phyloP scores from a whole-genome alignment of 306 rosid genomes.

The Acacia melanoxylon region DNA sequence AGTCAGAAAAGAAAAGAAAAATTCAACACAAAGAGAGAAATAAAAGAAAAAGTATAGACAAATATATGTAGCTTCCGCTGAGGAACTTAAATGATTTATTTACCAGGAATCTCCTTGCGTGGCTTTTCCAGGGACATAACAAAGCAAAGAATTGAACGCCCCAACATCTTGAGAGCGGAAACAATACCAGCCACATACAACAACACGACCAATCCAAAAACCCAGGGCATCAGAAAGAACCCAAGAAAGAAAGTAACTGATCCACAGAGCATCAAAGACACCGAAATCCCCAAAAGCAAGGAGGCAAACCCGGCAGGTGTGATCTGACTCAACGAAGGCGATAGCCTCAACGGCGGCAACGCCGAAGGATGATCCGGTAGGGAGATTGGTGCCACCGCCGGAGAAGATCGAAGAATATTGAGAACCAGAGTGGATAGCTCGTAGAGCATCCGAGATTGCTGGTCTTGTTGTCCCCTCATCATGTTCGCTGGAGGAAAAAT shows the following conservation, averaged over 20 bases:
- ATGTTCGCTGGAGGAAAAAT: constrained; percentile 6
- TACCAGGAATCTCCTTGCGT: constrained; percentile 70
- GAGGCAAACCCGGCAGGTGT: constrained; percentile 85
- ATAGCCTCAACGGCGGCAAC: constrained; percentile 18
- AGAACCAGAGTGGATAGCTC: constrained; percentile 73
- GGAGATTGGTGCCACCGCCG: constrained; percentile 41
- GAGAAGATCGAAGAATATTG: constrained; percentile 70
- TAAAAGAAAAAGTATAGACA: neutral
- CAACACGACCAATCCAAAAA: constrained; percentile 70
- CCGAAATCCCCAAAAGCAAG: constrained; percentile 74
- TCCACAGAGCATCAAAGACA: constrained; percentile 91
- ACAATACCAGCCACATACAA: constrained; percentile 74
- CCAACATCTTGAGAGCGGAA: constrained; percentile 60
- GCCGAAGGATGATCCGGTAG: constrained; percentile 39
- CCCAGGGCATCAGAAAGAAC: constrained; percentile 93
- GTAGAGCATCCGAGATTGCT: constrained; percentile 56
- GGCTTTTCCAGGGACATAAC: constrained; percentile 48
- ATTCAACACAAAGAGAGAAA: too few relatives aligned
- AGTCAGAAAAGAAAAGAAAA: neutral
- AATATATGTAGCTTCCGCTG: neutral
- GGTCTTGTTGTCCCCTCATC: constrained; percentile 60
- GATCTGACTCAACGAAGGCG: constrained; percentile 42
- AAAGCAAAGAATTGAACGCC: constrained; percentile 68
- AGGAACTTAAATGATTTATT: neutral
- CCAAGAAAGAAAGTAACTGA: constrained; percentile 89